phyloP scores from a whole-genome alignment of 2,329 filamentous ascomycete species.

The Zymoseptoria ardabiliae region DNA sequence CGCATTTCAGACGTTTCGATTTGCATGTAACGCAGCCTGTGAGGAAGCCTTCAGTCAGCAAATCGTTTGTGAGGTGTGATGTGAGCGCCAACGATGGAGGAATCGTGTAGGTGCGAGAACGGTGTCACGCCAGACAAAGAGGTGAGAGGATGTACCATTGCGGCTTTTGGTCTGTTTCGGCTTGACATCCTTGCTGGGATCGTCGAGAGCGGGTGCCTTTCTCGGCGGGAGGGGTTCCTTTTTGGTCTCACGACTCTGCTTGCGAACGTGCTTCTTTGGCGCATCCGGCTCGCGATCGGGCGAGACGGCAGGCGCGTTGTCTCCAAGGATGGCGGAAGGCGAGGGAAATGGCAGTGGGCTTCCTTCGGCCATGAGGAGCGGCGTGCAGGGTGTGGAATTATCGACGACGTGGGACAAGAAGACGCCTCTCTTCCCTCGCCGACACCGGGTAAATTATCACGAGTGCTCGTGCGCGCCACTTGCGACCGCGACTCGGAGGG shows the following conservation, averaged over 20 bases:
- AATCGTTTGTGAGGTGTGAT: not conserved
- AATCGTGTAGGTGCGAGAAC: not conserved
- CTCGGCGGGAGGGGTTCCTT: slow-evolving; percentile 19
- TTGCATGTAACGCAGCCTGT: slow-evolving; percentile 68
- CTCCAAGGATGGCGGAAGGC: slow-evolving; percentile 47
- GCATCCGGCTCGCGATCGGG: slow-evolving; percentile 21
- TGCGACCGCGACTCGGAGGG: not conserved
- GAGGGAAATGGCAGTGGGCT: slow-evolving; percentile 48
- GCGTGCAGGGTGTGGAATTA: not conserved
- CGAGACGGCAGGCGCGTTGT: slow-evolving; percentile 20
- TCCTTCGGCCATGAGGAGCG: slow-evolving; percentile 2
- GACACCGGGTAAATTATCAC: not conserved
- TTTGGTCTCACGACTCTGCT: slow-evolving; percentile 17
- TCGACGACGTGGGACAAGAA: not conserved
- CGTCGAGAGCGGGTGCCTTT: slow-evolving; percentile 12
- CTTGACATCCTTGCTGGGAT: slow-evolving; percentile 39
- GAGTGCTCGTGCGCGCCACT: not conserved
- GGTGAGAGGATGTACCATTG: slow-evolving; percentile 51
- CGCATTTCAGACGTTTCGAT: slow-evolving; percentile 65
- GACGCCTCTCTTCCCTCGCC: not conserved
- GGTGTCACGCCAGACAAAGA: not conserved
- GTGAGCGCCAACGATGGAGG: not conserved
- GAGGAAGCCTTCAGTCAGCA: slow-evolving; percentile 17
- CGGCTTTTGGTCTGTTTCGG: slow-evolving; percentile 69
- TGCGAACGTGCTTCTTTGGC: slow-evolving; percentile 26